These are phyloP conservation scores for Urochloa ruziziensis DNA, from an alignment of 176 grass and related monocot genomes.

Conservation along the genomic window DNA sequence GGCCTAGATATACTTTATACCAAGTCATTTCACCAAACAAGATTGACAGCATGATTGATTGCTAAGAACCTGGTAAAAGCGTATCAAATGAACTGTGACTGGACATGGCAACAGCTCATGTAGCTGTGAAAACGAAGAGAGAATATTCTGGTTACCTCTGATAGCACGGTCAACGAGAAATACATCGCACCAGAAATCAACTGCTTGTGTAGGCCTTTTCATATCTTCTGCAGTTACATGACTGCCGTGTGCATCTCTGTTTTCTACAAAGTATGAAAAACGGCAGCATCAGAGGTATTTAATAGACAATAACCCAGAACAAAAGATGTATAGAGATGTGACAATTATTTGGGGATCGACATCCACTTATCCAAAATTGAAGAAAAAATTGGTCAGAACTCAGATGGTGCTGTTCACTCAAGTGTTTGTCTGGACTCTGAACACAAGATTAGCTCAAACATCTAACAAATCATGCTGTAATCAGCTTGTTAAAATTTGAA, in stretches of 20 bases:
- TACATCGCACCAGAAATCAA: neutral
- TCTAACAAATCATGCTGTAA: neutral
- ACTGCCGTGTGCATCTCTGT: neutral
- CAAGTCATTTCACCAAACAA: slow-evolving; percentile 3
- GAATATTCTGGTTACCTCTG: neutral
- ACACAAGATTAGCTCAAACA: neutral
- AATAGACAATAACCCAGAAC: neutral
- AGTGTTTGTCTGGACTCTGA: neutral
- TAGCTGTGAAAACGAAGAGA: neutral
- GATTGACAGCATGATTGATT: neutral
- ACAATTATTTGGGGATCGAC: neutral
- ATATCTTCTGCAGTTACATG: neutral
- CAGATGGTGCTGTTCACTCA: neutral
- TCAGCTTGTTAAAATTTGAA: neutral
- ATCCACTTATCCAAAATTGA: neutral
- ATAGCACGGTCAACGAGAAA: neutral
- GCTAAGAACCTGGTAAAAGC: neutral
- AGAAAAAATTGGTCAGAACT: neutral
- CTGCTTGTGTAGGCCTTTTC: neutral
- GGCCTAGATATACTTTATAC: neutral
- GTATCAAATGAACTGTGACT: neutral
- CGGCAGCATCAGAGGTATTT: neutral
- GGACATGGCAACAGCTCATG: neutral
- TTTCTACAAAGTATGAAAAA: neutral
- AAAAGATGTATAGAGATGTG: neutral